Evolutionary conservation across 2,329 filamentous ascomycete species (phyloP).

Genomic region (Aspergillus sergii): DNA sequence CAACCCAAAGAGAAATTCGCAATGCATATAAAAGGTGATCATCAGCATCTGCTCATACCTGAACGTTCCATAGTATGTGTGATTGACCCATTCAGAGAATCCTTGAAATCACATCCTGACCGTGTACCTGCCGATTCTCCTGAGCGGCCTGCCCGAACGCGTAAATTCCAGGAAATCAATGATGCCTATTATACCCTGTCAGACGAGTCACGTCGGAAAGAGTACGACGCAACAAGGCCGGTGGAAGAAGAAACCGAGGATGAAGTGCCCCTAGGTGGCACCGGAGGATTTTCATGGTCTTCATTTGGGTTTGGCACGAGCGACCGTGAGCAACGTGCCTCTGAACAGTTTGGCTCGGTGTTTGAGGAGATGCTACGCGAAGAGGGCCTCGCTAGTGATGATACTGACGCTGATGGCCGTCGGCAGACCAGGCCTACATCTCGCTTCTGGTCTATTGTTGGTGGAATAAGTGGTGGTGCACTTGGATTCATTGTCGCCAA

Average conservation of each 20-base stretch:
- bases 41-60: background rate
- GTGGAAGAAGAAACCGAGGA: slow-evolving; percentile 49
- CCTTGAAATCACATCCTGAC: slow-evolving; percentile 90
- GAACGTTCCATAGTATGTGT: slow-evolving; percentile 7
- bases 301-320: slow-evolving; percentile 61
- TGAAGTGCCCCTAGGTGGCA: slow-evolving; percentile 49
- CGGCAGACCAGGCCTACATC: slow-evolving; percentile 55
- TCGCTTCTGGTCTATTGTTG: slow-evolving; percentile 84
- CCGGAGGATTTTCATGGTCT: slow-evolving; percentile 74
- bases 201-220: slow-evolving; percentile 72
- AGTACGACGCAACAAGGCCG: slow-evolving; percentile 76
- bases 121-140: slow-evolving; percentile 82
- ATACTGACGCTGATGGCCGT: slow-evolving; percentile 55
- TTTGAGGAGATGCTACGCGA: slow-evolving; percentile 91
- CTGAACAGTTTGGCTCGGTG: slow-evolving; percentile 83
- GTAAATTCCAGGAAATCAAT: slow-evolving; percentile 87
- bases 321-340: slow-evolving; percentile 44
- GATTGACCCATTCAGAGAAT: slow-evolving; percentile 60
- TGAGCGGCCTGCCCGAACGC: slow-evolving; percentile 78
- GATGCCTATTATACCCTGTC: slow-evolving; percentile 92
- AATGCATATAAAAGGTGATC: slow-evolving; percentile 89
- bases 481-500: slow-evolving; percentile 96
- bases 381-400: slow-evolving; percentile 74
- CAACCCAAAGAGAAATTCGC: slow-evolving; percentile 80
- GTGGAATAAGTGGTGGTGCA: slow-evolving; percentile 82